Evolutionary conservation across 2,329 filamentous ascomycete species (phyloP).

Genomic region (Pseudogymnoascus sp.): DNA sequence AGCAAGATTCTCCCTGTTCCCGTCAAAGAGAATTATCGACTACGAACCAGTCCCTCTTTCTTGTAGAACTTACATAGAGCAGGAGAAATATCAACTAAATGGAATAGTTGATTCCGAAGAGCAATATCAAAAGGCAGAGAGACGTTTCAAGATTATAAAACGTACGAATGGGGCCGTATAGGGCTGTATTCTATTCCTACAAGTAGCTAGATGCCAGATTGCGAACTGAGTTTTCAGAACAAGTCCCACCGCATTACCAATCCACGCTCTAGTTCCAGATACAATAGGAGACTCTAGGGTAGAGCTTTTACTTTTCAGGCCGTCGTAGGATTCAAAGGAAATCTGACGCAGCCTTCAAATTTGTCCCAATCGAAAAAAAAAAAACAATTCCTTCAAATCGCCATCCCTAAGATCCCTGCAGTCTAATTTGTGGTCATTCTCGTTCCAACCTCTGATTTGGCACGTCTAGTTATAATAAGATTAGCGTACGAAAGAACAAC

Average conservation of each 20-base stretch:
- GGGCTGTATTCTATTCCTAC: no score
- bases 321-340: slow-evolving; percentile 17
- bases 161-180: no score
- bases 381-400: slow-evolving; percentile 25
- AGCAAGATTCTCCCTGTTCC: not conserved
- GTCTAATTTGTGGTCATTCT: slow-evolving; percentile 26
- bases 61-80: no score
- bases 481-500: slow-evolving; percentile 12
- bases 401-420: slow-evolving; percentile 26
- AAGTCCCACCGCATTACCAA: not conserved
- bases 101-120: no score
- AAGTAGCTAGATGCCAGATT: not conserved
- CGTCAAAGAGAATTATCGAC: not conserved
- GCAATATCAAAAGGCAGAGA: no score
- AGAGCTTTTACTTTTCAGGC: not conserved
- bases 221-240: not conserved
- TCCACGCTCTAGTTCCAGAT: not conserved
- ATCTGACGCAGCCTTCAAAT: slow-evolving; percentile 22
- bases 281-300: not conserved
- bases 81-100: no score
- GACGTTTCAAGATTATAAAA: no score
- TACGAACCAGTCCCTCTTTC: no score
- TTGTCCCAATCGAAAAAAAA: slow-evolving; percentile 23
- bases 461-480: slow-evolving; percentile 21
- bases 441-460: slow-evolving; percentile 24